Base-by-base conservation (phyloP, 306 rosid genomes). In the Vicia faba region DNA sequence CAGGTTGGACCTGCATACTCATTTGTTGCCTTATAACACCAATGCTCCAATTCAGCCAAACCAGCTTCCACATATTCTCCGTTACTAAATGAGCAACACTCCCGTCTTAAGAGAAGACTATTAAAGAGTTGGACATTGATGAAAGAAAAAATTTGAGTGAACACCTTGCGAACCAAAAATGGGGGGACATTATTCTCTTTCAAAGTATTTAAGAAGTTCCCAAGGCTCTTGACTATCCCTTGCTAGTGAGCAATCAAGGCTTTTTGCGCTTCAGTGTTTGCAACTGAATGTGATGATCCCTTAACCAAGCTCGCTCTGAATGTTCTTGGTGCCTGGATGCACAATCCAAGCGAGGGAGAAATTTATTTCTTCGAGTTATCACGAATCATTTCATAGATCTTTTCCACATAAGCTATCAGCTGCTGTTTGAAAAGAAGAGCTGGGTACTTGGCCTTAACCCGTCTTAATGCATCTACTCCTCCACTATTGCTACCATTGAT, bases 221-320 rank as follows among this genome's bases (percentile, higher is more conserved):
- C 82, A 64, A 91, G 88, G 80, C 92, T 86, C 89, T 84, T 90
- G 33, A 95, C 97, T 75, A 95, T 95, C 79, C 92, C 95, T 79
- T 95, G 99, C 99, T 97, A 95, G 74, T 95, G 97, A 50, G 92
- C 99, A 84, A 95, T 90, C 80, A 95, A 80, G 55, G 95, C 97
- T 71, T 88, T 88, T 79, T 90, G 99, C 43, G 99, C 96, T 35
- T 88, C 90, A 11, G 92, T 85, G 72, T 74, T 90, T 57, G 92
- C 95, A 78, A 82, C 92, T 61, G 97, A 83, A 58, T 97, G 99
- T 25, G 87, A 82, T 68, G 86, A 36, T 50, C 97, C 99, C 76
- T 95, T 95, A 79, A 88, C 96, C 79, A 95, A 85, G 87, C 97
- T 88, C 49, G 90, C 95, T 46, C 99, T 84, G 35, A 97, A 95